phyloP scores from a whole-genome alignment of 306 rosid species.

The Canavalia ensiformis region DNA sequence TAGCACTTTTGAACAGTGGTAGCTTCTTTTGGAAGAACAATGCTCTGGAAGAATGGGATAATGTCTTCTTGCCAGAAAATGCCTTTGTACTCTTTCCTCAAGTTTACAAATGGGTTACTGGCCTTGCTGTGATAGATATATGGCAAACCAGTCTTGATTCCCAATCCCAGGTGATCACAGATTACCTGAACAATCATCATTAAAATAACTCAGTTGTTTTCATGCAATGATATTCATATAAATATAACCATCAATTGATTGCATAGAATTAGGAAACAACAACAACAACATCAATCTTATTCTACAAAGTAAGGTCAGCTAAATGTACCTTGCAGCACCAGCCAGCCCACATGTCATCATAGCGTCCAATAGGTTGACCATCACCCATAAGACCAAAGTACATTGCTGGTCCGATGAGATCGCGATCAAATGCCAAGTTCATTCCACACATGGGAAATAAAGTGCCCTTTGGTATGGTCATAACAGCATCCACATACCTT shows the following conservation, averaged over 20 bases:
- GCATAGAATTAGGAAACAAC: neutral
- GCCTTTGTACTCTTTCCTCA: slow-evolving; percentile 60
- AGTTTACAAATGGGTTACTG: slow-evolving; percentile 56
- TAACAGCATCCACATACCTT: slow-evolving; percentile 61
- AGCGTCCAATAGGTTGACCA: slow-evolving; percentile 94
- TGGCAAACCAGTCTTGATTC: slow-evolving; percentile 89
- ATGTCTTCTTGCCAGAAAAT: slow-evolving; percentile 66
- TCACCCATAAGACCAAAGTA: slow-evolving; percentile 98
- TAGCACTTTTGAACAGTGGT: slow-evolving; percentile 90
- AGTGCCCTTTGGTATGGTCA: slow-evolving; percentile 65
- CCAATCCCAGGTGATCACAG: slow-evolving; percentile 89
- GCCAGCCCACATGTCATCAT: slow-evolving; percentile 98
- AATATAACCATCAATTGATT: neutral
- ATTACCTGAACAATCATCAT: slow-evolving; percentile 62
- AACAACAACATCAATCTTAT: neutral
- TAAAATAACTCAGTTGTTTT: slow-evolving; percentile 18
- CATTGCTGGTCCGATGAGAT: slow-evolving; percentile 93
- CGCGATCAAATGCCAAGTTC: slow-evolving; percentile 89
- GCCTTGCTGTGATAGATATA: slow-evolving; percentile 71
- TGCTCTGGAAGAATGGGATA: slow-evolving; percentile 53
- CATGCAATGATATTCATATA: slow-evolving; percentile 15
- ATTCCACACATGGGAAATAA: slow-evolving; percentile 91
- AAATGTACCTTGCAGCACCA: slow-evolving; percentile 77
- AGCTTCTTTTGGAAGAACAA: slow-evolving; percentile 75
- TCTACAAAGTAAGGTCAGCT: neutral